Conservation (phyloP, 257 asterid species). For the Capsicum chinense region DNA sequence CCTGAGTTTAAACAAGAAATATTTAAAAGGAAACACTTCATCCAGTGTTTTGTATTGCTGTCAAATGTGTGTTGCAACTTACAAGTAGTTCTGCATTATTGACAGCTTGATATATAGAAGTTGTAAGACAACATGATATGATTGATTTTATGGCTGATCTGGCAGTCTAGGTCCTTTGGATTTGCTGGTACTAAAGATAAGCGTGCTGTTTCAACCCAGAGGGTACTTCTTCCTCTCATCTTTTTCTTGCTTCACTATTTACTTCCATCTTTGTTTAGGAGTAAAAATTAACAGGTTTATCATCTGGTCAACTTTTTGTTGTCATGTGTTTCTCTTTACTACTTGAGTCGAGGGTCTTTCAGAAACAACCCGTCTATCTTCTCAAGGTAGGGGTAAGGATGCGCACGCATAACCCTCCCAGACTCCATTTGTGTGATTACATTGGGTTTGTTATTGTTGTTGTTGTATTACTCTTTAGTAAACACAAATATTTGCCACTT, state of each 20-base stretch:
- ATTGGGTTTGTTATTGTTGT: not conserved
- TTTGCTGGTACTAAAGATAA: constrained; percentile 98
- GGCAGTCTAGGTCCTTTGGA: constrained; percentile 92
- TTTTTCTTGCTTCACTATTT: not conserved
- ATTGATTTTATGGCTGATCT: constrained; percentile 36
- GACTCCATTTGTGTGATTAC: not conserved
- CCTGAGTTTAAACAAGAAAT: constrained; percentile 6
- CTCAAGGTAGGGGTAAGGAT: not conserved
- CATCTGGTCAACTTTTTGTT: not conserved
- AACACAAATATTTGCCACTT: constrained; percentile 9
- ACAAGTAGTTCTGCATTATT: constrained; percentile 1
- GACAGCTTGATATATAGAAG: constrained; percentile 20
- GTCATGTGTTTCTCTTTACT: constrained; percentile 7
- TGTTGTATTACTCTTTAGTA: not conserved
- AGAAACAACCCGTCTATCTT: not conserved
- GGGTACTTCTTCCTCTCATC: constrained; percentile 53
- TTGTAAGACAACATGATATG: constrained; percentile 1
- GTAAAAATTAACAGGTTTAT: constrained; percentile 10
- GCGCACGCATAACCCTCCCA: not conserved
- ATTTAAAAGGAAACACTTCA: not conserved
- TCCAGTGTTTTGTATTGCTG: constrained; percentile 32
- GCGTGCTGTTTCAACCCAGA: constrained; percentile 87
- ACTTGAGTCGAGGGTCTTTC: not conserved
- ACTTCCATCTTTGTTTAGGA: constrained; percentile 12
- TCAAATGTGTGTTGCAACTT: constrained; percentile 9